phyloP scores from a whole-genome alignment of 148 eudicot species.

The Hydrangea macrophylla region DNA sequence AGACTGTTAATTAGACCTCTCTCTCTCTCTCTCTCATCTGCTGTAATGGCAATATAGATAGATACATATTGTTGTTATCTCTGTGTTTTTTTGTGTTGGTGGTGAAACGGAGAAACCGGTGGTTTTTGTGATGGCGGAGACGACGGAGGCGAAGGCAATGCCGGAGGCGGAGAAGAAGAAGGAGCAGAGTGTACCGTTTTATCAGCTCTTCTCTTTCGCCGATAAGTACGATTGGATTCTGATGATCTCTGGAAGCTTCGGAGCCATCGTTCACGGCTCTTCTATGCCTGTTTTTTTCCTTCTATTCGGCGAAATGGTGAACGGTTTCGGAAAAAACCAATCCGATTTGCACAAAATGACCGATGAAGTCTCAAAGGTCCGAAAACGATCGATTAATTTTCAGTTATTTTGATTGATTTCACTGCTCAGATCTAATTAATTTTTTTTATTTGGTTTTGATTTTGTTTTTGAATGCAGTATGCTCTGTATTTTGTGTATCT shows the following conservation, averaged over 20 bases:
- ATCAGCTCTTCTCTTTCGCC: conserved; percentile 75
- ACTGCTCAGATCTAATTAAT: conserved; percentile 32
- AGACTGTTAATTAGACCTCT: conserved; percentile 10
- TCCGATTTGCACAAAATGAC: conserved; percentile 75
- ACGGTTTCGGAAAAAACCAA: conserved; percentile 92
- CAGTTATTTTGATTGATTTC: neutral
- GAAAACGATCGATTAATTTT: neutral
- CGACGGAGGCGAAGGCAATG: conserved; percentile 49
- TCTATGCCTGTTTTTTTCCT: conserved; percentile 97
- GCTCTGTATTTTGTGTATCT: conserved; percentile 93
- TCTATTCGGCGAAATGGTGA: conserved; percentile 90
- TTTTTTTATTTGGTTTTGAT: neutral
- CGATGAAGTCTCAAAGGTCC: conserved; percentile 91
- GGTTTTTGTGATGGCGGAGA: conserved; percentile 35
- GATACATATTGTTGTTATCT: neutral
- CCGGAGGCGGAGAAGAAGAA: conserved; percentile 86
- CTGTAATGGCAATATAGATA: neutral
- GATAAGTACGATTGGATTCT: conserved; percentile 67
- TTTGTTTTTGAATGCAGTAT: conserved; percentile 52
- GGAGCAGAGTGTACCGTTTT: conserved; percentile 82
- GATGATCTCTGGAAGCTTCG: conserved; percentile 66
- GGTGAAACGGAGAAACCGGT: neutral
- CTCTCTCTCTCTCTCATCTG: neutral
- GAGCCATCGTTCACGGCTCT: conserved; percentile 90
- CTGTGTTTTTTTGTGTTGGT: neutral